phyloP scores from a whole-genome alignment of 1,139 yeast genomes.

The Geotrichum bryndzae region DNA sequence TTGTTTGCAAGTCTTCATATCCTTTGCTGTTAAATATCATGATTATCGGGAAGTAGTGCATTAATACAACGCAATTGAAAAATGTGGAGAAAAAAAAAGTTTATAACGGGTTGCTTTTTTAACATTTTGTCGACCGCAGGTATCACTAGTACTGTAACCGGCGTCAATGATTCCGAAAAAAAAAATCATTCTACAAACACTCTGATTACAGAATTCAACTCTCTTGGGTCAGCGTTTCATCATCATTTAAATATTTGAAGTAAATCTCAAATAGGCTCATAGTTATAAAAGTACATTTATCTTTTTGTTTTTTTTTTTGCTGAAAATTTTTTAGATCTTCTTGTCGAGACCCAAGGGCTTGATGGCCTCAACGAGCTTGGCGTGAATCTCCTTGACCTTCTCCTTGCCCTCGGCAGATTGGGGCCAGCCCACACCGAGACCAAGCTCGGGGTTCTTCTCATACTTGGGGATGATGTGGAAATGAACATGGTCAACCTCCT shows the following conservation, averaged over 20 bases:
- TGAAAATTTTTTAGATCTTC: conserved; percentile 1
- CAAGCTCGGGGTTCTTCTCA: conserved; percentile 48
- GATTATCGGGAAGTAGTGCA: too few relatives aligned
- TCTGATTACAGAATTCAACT: too few relatives aligned
- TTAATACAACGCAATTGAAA: too few relatives aligned
- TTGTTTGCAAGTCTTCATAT: too few relatives aligned
- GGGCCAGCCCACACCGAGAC: conserved; percentile 89
- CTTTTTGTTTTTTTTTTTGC: too few relatives aligned
- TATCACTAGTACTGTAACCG: too few relatives aligned
- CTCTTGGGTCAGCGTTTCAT: not conserved
- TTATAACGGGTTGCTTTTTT: too few relatives aligned
- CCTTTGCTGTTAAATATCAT: too few relatives aligned
- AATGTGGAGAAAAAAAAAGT: too few relatives aligned
- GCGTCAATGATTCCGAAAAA: too few relatives aligned
- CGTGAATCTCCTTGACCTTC: conserved; percentile 61
- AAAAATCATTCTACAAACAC: not conserved
- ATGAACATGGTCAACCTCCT: conserved; percentile 90
- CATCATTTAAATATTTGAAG: not conserved
- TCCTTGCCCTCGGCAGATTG: conserved; percentile 58
- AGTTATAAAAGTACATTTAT: not conserved
- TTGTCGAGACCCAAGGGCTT: conserved; percentile 11
- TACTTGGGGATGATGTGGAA: conserved; percentile 92
- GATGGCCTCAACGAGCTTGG: conserved; percentile 42
- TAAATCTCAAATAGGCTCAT: not conserved
- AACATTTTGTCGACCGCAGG: too few relatives aligned